Conservation (phyloP, 768 basidiomycete genomes). For the Lentinula sp. region DNA sequence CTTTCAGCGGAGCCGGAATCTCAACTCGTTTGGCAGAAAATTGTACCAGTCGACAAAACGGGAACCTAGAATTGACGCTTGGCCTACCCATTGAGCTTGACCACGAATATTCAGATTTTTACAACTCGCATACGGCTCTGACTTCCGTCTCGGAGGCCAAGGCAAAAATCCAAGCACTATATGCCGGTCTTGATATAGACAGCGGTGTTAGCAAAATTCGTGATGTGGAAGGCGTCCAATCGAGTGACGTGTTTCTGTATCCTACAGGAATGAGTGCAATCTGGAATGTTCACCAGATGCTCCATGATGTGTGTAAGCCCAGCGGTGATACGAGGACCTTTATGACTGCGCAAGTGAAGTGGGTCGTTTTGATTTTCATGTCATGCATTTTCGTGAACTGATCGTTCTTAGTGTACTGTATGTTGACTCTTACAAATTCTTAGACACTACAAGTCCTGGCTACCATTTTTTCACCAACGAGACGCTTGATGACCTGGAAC, state of each 20-base stretch:
- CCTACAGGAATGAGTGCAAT: conserved; percentile 92
- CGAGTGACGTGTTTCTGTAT: conserved; percentile 85
- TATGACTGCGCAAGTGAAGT: conserved; percentile 4
- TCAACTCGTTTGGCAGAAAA: conserved; percentile 83
- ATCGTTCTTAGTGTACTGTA: conserved; percentile 72
- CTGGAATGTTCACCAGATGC: conserved; percentile 79
- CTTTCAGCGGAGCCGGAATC: conserved; percentile 87
- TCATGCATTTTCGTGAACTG: background rate
- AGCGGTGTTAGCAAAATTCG: conserved; percentile 36
- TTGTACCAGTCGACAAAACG: conserved; percentile 66
- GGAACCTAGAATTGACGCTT: conserved; percentile 36
- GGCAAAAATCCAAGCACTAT: background rate
- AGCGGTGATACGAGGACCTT: conserved; percentile 54
- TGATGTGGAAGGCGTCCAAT: conserved; percentile 67
- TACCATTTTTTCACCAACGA: conserved; percentile 81
- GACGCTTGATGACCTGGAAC: conserved; percentile 73
- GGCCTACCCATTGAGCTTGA: conserved; percentile 29
- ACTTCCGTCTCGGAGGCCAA: conserved; percentile 1
- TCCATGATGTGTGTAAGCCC: conserved; percentile 47
- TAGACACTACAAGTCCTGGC: conserved; percentile 94
- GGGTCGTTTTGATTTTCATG: conserved; percentile 80
- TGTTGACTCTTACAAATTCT: conserved; percentile 88
- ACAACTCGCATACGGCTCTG: background rate
- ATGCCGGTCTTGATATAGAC: background rate
- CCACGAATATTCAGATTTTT: background rate